Base-by-base conservation (phyloP, 129 eudicot genomes). In the Dittrichia graveolens region DNA sequence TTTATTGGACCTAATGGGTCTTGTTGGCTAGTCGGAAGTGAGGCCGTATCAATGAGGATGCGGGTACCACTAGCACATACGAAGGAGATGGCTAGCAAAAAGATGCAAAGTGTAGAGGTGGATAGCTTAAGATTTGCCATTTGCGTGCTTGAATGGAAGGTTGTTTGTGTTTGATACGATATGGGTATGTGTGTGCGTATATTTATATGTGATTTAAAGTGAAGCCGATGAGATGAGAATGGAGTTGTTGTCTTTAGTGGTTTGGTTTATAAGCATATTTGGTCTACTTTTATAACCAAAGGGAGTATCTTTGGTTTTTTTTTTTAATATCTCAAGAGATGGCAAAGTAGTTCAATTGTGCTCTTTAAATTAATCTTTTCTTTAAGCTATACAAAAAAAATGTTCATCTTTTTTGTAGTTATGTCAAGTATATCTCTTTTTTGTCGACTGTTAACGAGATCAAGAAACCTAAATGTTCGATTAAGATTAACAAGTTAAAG, bases 221-320 rank as follows among this genome's bases (percentile, higher is more conserved):
- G 89, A 85, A 87, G 87, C 76, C 79, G 89, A 80, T 81, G 61
- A 60, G 87, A n/a, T 64, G 73, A 44, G n/a, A 24, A 82, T 87
- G 93, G 85, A 84, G 87, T 82, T 40, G 83, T 75, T 87, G 62
- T 46, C 12, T 58, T 41, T 70, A 70, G 62, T 70, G 75, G 75
- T 54, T 70, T 70, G 55, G 75, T 55, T 54, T 70, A 55, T 7
- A 31, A 42, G 65, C 18, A 55, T 70, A 40, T 70, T 70, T 42
- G 53, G 11, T 70, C 40, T 18, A 59, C 42, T 24, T 24, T 24
- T 24, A 24, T 24, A 24, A 24, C 35, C 11, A 38, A 31, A 59
- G 16, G 8, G 43, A 10, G 42, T n/a, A 7, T 24, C 15, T 43
- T 58, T 31, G 40, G 18, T 10, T 24, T 57, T 57, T 57, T 24